Evolutionary conservation across 2,329 filamentous ascomycete species (phyloP).

Genomic region (Colletotrichum camelliae): DNA sequence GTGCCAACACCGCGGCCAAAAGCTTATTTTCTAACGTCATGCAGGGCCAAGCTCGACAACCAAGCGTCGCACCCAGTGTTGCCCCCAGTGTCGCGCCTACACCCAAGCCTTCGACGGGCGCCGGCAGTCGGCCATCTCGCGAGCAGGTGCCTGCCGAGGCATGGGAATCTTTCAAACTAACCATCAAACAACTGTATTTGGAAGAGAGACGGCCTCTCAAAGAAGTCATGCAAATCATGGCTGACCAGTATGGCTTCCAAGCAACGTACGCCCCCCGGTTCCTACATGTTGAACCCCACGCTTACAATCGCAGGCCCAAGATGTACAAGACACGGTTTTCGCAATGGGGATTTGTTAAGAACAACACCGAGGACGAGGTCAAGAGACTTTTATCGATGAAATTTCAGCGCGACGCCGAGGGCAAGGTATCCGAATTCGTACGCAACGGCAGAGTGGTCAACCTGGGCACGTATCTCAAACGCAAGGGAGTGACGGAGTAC

Average conservation of each 20-base stretch:
- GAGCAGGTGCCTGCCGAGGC: constrained; percentile 50
- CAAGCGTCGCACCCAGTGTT: neutral
- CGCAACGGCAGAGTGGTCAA: constrained; percentile 58
- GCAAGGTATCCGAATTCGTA: constrained; percentile 58
- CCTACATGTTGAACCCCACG: neutral
- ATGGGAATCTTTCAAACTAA: constrained; percentile 53
- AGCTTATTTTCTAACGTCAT: neutral
- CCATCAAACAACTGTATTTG: constrained; percentile 50
- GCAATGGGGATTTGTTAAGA: constrained; percentile 61
- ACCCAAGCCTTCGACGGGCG: constrained; percentile 34
- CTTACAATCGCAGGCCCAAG: constrained; percentile 44
- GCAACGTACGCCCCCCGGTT: constrained; percentile 46
- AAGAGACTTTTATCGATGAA: constrained; percentile 56
- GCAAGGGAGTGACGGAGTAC: constrained; percentile 59
- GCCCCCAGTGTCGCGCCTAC: constrained; percentile 24
- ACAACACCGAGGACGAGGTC: constrained; percentile 59
- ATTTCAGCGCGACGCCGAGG: constrained; percentile 57
- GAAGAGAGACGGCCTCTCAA: constrained; percentile 57
- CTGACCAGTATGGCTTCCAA: constrained; percentile 52
- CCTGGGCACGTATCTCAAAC: constrained; percentile 56
- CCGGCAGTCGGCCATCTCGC: constrained; percentile 41
- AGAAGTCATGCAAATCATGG: constrained; percentile 58
- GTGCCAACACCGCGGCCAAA: neutral
- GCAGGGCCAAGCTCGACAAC: constrained; percentile 13
- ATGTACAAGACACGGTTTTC: constrained; percentile 64